Percentiles rank a stretch among this genome's conserved stretches.
These are phyloP conservation scores for Microbotryum saponariae DNA, from an alignment of 1,284 basidiomycete genomes.

Conservation along the genomic window DNA sequence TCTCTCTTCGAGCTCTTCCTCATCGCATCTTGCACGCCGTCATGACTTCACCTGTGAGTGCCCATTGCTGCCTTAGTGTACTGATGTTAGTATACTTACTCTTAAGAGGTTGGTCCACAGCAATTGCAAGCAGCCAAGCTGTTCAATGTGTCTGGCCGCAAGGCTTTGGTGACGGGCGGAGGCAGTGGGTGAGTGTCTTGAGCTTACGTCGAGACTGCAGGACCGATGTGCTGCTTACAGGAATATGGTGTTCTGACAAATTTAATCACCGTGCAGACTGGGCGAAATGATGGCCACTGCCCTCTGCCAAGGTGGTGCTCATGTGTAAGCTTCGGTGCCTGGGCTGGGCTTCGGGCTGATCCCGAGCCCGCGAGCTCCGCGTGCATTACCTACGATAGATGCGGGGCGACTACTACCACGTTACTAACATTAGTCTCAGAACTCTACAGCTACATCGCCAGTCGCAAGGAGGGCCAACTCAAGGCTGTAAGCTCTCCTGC, in stretches of 20 bases:
- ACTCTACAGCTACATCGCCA: conserved; percentile 65
- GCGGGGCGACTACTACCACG: too few species aligned
- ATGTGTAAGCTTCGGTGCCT: conserved; percentile 39
- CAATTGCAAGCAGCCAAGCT: conserved; percentile 4
- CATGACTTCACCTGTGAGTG: too few species aligned
- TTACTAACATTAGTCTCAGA: too few species aligned
- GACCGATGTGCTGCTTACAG: not conserved
- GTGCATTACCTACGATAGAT: too few species aligned
- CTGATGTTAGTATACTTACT: too few species aligned
- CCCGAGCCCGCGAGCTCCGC: too few species aligned
- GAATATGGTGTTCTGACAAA: not conserved
- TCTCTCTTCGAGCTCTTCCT: too few species aligned
- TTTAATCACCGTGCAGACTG: conserved; percentile 46
- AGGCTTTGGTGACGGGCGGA: conserved; percentile 1
- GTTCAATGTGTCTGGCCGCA: conserved; percentile 1
- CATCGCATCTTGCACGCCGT: too few species aligned
- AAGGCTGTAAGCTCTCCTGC: conserved; percentile 47
- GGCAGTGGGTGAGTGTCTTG: not conserved
- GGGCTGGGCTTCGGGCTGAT: too few species aligned
- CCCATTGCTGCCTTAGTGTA: too few species aligned
- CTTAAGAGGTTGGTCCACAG: not conserved
- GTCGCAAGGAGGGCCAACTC: conserved; percentile 66
- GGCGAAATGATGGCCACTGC: conserved; percentile 73
- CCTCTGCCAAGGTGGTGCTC: conserved; percentile 68
- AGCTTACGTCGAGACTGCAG: not conserved